Evolutionary conservation across 2,329 filamentous ascomycete genomes (phyloP).

Genomic region (Cladosporium sp.): DNA sequence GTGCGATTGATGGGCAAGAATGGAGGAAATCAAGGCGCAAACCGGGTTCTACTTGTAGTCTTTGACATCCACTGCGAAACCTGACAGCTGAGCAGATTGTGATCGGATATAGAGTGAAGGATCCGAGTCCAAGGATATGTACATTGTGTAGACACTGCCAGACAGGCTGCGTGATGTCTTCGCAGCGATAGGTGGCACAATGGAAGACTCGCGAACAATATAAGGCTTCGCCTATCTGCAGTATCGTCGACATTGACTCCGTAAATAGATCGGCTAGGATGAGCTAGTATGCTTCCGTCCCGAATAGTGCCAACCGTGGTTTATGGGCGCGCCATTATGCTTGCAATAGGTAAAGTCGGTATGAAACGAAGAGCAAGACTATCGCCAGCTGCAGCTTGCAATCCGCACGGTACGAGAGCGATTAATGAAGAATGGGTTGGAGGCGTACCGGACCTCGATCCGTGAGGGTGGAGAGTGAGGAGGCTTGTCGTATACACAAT

Average conservation of each 20-base stretch:
- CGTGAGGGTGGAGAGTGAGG: not conserved
- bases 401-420: not conserved
- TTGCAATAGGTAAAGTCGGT: not conserved
- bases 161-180: not conserved
- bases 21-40: too few relatives aligned
- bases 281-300: not conserved
- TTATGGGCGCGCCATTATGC: not conserved
- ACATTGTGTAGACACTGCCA: not conserved
- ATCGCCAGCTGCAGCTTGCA: not conserved
- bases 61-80: too few relatives aligned
- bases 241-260: not conserved
- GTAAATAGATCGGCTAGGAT: not conserved
- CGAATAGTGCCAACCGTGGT: not conserved
- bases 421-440: not conserved
- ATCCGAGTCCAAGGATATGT: not conserved
- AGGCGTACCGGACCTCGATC: not conserved
- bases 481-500: not conserved
- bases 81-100: not conserved
- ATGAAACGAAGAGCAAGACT: not conserved
- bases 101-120: not conserved
- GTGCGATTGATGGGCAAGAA: not conserved
- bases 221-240: slow-evolving; percentile 1
- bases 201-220: not conserved
- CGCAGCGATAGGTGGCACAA: not conserved
- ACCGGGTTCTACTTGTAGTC: not conserved